Base-by-base conservation (phyloP, 345 rosid genomes). In the sweet orange (Citrus sinensis) region DNA sequence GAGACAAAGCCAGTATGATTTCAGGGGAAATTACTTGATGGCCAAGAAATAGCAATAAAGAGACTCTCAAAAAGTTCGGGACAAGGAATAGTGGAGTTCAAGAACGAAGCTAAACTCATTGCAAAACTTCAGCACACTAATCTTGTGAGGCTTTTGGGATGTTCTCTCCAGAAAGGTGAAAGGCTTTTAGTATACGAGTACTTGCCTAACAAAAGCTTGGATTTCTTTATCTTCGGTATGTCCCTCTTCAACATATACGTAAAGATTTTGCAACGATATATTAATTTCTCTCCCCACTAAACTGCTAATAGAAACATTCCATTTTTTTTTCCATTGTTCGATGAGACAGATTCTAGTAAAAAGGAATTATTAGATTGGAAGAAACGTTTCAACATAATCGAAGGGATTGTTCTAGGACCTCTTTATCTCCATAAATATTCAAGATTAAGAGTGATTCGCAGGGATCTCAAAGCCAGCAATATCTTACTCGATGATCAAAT, bases 41-140 rank as follows among this genome's bases (percentile, higher is more conserved):
- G 54, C 2, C 34, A 3, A 73, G 66, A 73, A n/a, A 58, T 73
- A 73, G 54, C 76, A 11, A 13, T 73, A 10, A 73, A 73, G 51
- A 46, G 51, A 46, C 51, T 46, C 17, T 46, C 51, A 46, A 46
- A 46, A 46, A 13, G 51, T 46, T 46, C 51, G 0, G 17, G 51
- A 30, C 78, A 75, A 22, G 70, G 78, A 49, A 27, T 75, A 49
- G 11, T 63, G 22, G 40, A 63, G 60, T 75, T 73, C 67, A 73
- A 73, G 56, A 73, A 60, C 40, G 68, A 74, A 74, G 67, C 37
- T 27, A 60, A 58, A 32, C 51, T 65, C 34, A 32, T 65, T 22
- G 9, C 63, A 20, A 65, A 75, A 32, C 69, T 51, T 22, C 64
- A 65, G 30, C 64, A 76, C 49, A 76, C 51, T 5, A 76, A 76